phyloP scores from a whole-genome alignment of 2,329 filamentous ascomycete species.

The Alternaria tenuissima region DNA sequence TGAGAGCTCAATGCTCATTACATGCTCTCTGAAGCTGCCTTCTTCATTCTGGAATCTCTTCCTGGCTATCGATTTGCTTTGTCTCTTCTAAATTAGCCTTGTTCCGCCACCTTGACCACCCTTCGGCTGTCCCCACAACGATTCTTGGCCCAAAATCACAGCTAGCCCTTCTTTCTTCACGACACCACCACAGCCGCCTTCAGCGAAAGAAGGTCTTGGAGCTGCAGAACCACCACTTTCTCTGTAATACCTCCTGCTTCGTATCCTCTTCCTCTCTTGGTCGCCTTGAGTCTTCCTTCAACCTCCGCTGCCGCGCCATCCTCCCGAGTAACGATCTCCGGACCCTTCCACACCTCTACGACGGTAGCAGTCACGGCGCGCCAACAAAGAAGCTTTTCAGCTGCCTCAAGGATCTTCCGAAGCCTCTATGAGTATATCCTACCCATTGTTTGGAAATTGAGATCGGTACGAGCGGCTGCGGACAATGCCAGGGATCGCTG shows the following conservation, averaged over 20 bases:
- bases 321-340: not conserved
- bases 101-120: not conserved
- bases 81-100: not conserved
- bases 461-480: not conserved
- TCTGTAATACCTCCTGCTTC: not conserved
- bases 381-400: not conserved
- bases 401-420: not conserved
- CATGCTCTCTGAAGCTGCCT: constrained; percentile 1
- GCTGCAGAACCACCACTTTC: not conserved
- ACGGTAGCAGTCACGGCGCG: not conserved
- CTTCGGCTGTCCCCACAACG: not conserved
- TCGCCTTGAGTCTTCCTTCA: not conserved
- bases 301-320: not conserved
- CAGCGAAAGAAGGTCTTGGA: not conserved
- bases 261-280: not conserved
- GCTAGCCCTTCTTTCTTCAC: not conserved
- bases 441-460: not conserved
- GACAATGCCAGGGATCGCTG: not conserved
- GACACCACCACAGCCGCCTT: not conserved
- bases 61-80: not conserved
- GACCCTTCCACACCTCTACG: not conserved
- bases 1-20: not conserved
- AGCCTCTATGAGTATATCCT: not conserved
- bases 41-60: constrained; percentile 1
- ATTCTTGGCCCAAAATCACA: not conserved